These are phyloP conservation scores for Solanum neorickii DNA, from an alignment of 257 asterid genomes.

Conservation along the genomic window DNA sequence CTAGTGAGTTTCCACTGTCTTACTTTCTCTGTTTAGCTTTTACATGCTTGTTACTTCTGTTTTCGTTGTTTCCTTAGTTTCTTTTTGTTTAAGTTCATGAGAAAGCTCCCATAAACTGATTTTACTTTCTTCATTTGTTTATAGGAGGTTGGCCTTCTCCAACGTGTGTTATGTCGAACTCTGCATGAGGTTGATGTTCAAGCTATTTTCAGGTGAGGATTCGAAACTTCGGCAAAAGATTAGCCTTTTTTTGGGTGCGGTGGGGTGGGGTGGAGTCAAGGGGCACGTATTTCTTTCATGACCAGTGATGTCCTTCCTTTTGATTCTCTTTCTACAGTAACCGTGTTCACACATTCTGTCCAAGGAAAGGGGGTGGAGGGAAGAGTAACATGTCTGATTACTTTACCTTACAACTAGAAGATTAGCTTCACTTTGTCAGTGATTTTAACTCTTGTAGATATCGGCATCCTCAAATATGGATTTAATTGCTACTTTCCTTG, in stretches of 20 bases:
- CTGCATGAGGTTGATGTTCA: slow-evolving; percentile 87
- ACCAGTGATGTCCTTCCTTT: not conserved
- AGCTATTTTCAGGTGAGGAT: slow-evolving; percentile 68
- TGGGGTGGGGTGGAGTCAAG: not conserved
- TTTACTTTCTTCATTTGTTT: slow-evolving; percentile 7
- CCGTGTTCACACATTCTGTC: not conserved
- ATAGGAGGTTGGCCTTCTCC: slow-evolving; percentile 90
- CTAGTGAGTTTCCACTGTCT: not conserved
- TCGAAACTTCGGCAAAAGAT: not conserved
- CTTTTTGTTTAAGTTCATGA: not conserved
- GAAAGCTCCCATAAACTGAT: slow-evolving; percentile 1
- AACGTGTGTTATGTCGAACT: slow-evolving; percentile 73
- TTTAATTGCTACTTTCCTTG: not conserved
- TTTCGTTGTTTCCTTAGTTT: not conserved
- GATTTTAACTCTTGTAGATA: not conserved
- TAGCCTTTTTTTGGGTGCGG: not conserved
- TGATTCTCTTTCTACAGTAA: not conserved
- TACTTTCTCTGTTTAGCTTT: not conserved
- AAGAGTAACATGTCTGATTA: not conserved
- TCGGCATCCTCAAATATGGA: not conserved
- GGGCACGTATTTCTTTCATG: not conserved
- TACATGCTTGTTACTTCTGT: not conserved
- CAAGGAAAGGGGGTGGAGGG: not conserved
- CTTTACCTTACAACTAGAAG: not conserved
- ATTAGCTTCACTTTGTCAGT: not conserved